Evolutionary conservation across 2,329 filamentous ascomycete genomes (phyloP), one percentile per base, ranked within the genome.

Genomic region (Fusarium circinatum): DNA sequence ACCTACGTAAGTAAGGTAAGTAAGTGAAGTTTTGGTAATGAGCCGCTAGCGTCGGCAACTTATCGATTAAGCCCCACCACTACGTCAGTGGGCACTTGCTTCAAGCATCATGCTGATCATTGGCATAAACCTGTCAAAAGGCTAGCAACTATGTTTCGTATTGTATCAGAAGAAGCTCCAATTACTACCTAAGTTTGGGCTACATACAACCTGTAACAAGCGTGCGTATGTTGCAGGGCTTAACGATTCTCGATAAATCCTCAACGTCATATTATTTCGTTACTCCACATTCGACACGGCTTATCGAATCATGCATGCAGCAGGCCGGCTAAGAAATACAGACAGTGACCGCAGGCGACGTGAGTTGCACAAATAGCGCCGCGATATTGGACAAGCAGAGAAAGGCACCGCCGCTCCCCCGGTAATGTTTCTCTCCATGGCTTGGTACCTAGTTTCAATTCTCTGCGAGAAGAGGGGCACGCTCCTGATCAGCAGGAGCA

Each of bases 401-500:
- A 70, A 51, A 49, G 30, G 28, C 38, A 41, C 11, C 28, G 15
- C 41, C 60, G 41, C 59, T 48, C 41, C 22, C 47, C 38, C 32
- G 28, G 39, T 17, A 54, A 42, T 54, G 24, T 36, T 48, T 30
- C 56, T 28, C 30, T 49, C 36, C 22, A 24, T 44, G 13, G 30
- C 30, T 28, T 41, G 47, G 13, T 30, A 20, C 4, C 26, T 48
- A 48, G 20, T 47, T 68, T 70, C 72, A 75, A 76, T 83, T 81
- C 49, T 91, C 88, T 24, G 84, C 83, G 69, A 92, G 85, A 28
- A 92, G 87, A 71, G 90, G 90, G 54, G 90, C 90, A 72, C 89
- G 88, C 84, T 92, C 89, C 48, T 86, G 80, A 73, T 91, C 89
- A 32, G 84, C 78, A 45, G 82, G 76, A 11, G 80, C 76, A 47